A percentile compares a stretch with the other conserved stretches of the same genome.
Conservation (phyloP, 768 basidiomycete genomes). For the Macrolepiota dolichaula region DNA sequence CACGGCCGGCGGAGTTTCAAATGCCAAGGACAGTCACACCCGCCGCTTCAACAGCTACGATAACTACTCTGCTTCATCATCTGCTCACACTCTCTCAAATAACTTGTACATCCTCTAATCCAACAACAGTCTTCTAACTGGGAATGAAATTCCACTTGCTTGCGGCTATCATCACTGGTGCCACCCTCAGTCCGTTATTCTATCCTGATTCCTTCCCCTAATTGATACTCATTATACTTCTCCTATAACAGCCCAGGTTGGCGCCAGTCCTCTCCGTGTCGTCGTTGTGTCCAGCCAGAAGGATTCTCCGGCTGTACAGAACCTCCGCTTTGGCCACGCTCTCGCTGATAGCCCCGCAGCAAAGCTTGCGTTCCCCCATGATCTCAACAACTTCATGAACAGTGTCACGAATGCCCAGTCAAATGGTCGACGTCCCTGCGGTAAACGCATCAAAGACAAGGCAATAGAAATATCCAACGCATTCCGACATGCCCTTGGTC, state of each 20-base stretch:
- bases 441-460: conserved; percentile 33
- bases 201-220: not conserved
- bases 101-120: not conserved
- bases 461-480: conserved; percentile 48
- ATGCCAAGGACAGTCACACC: not conserved
- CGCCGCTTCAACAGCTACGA: not conserved
- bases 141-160: conserved; percentile 37
- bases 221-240: not conserved
- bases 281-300: conserved; percentile 27
- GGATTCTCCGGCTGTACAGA: not conserved
- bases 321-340: conserved; percentile 22
- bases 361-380: not conserved
- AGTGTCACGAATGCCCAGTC: conserved; percentile 10
- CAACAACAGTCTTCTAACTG: not conserved
- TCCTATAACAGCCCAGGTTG: conserved; percentile 30
- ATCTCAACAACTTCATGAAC: not conserved
- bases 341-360: conserved; percentile 1
- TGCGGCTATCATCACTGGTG: conserved; percentile 33
- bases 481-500: conserved; percentile 53
- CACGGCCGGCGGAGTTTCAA: conserved; percentile 8
- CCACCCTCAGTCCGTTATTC: conserved; percentile 27
- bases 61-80: not conserved
- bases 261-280: conserved; percentile 50
- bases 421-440: conserved; percentile 14
- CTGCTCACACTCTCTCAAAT: not conserved